Conservation (phyloP, 106 monocot genomes). For the Platanthera zijinensis region DNA sequence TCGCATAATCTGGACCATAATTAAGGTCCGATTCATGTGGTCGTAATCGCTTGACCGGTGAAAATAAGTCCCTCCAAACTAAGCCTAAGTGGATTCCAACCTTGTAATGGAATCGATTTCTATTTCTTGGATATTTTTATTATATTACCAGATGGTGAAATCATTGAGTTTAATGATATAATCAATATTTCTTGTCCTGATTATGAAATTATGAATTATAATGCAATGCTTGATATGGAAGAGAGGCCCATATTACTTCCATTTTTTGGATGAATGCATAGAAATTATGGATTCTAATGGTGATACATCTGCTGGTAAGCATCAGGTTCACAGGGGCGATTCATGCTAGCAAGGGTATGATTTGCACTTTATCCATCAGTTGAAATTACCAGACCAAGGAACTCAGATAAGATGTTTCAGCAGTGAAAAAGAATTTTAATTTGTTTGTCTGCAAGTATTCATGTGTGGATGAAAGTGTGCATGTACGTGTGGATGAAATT, state of each 20-base stretch:
- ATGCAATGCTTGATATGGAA: slow-evolving; percentile 36
- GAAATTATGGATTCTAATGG: slow-evolving; percentile 16
- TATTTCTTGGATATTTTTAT: slow-evolving; percentile 27
- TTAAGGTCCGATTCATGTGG: too few species aligned
- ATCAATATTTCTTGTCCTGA: slow-evolving; percentile 11
- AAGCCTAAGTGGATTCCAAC: slow-evolving; percentile 17
- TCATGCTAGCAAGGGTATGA: slow-evolving; percentile 9
- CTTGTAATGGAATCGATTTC: slow-evolving; percentile 33
- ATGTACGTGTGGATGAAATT: too few species aligned
- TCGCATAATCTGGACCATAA: too few species aligned
- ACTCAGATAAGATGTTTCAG: slow-evolving; percentile 14
- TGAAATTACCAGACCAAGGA: slow-evolving; percentile 28
- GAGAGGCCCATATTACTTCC: slow-evolving; percentile 42
- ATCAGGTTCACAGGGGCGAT: slow-evolving; percentile 21
- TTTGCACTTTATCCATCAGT: not conserved
- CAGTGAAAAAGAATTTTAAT: not conserved
- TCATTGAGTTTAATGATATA: slow-evolving; percentile 35
- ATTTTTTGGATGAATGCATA: slow-evolving; percentile 29
- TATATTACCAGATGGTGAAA: slow-evolving; percentile 25
- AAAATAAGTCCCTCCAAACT: too few species aligned
- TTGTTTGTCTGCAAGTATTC: too few species aligned
- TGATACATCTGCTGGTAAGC: slow-evolving; percentile 14
- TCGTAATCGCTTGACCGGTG: too few species aligned
- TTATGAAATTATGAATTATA: slow-evolving; percentile 24
- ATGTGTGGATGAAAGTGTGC: too few species aligned